A percentile compares a stretch with the other conserved stretches of the same genome.
Evolutionary conservation across 2,329 filamentous ascomycete species (phyloP).

Genomic region (Esteya vermicola): DNA sequence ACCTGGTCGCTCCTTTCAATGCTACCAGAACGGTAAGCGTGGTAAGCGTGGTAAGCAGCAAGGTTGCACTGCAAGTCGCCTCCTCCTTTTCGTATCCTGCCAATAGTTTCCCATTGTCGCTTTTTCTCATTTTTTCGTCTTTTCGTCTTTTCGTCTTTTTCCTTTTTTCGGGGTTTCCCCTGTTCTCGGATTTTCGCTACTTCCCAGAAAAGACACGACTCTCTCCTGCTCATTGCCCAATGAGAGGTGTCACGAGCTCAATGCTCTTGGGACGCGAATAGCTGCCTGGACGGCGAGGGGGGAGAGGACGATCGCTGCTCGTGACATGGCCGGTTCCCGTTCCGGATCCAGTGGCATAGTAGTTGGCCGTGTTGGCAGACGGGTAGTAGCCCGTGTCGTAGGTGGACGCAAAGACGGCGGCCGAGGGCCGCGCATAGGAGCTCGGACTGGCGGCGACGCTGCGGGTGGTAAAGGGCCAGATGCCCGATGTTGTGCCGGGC

Average conservation of each 20-base stretch:
- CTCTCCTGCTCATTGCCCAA: conserved; percentile 26
- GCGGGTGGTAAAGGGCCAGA: conserved; percentile 40
- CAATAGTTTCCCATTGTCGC: too few species aligned
- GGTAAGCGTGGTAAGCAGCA: too few species aligned
- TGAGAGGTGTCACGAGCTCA: conserved; percentile 47
- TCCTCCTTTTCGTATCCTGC: too few species aligned
- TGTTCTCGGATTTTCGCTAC: too few species aligned
- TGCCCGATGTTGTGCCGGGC: conserved; percentile 22
- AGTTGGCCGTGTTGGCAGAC: conserved; percentile 18
- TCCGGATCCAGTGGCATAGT: conserved; percentile 25
- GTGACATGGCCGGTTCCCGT: conserved; percentile 7
- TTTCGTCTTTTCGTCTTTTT: too few species aligned
- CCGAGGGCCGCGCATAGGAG: conserved; percentile 31
- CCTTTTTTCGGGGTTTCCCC: too few species aligned
- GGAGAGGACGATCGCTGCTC: conserved; percentile 38
- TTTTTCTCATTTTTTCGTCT: too few species aligned
- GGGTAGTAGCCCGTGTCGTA: conserved; percentile 32
- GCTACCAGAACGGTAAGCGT: too few species aligned
- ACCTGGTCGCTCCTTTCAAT: too few species aligned
- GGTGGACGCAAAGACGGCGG: conserved; percentile 34
- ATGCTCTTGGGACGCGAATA: conserved; percentile 47
- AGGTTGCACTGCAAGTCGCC: too few species aligned
- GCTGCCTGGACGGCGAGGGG: conserved; percentile 36
- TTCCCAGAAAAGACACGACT: too few species aligned
- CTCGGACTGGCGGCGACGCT: conserved; percentile 37